phyloP scores from a whole-genome alignment of 1,139 yeast species.

The Geotrichum aggregatum region DNA sequence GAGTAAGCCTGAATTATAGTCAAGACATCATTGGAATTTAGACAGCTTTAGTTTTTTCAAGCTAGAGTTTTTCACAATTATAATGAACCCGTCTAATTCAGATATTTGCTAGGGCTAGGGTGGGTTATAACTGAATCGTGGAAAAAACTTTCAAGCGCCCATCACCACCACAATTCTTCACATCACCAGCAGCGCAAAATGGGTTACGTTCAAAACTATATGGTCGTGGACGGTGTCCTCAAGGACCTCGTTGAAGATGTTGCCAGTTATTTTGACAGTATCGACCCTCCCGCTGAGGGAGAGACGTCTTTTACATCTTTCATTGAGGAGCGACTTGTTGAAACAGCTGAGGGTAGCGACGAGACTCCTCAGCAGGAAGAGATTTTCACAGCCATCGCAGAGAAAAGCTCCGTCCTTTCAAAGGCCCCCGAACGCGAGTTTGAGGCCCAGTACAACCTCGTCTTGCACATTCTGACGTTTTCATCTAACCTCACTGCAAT shows the following conservation, averaged over 20 bases:
- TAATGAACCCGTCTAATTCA: background rate
- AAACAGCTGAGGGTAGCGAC: slow-evolving; percentile 8
- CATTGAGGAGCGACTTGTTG: slow-evolving; percentile 21
- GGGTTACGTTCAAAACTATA: slow-evolving; percentile 29
- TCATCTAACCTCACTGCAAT: slow-evolving; percentile 37
- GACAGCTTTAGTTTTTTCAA: too few species aligned
- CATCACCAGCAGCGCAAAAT: slow-evolving; percentile 5
- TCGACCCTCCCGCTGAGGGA: slow-evolving; percentile 32
- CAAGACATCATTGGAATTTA: too few species aligned
- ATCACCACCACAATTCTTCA: background rate
- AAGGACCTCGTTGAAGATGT: slow-evolving; percentile 41
- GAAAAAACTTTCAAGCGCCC: slow-evolving; percentile 4
- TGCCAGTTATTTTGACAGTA: slow-evolving; percentile 39
- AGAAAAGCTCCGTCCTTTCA: slow-evolving; percentile 33
- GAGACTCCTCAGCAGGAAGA: slow-evolving; percentile 27
- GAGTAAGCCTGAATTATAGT: too few species aligned
- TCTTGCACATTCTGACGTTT: slow-evolving; percentile 39
- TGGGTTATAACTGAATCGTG: background rate
- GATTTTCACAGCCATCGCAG: slow-evolving; percentile 37
- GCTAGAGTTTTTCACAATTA: background rate
- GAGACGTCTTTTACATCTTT: slow-evolving; percentile 24
- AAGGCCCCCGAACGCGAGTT: slow-evolving; percentile 41
- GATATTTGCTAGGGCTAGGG: background rate
- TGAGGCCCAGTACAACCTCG: slow-evolving; percentile 43
- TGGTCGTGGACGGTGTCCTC: slow-evolving; percentile 40